Conservation (phyloP, 148 eudicot genomes). For the Talinum fruticosum region DNA sequence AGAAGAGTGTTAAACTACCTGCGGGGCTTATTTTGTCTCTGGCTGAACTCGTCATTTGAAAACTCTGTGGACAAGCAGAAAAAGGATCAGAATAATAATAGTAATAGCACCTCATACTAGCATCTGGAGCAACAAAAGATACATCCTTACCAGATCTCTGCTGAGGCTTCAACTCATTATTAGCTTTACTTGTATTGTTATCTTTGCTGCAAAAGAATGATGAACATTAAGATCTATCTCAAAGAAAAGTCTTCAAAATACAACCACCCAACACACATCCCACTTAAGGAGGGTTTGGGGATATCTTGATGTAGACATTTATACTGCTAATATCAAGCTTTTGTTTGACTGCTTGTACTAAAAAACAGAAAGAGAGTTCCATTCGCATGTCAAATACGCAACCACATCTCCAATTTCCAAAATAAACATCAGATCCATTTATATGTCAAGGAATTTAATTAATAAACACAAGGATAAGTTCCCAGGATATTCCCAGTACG, state of each 20-base stretch:
- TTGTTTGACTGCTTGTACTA: background rate
- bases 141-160: constrained; percentile 61
- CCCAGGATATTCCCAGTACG: background rate
- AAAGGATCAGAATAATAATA: constrained; percentile 12
- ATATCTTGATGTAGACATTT: no score
- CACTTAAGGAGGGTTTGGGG: no score
- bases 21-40: constrained; percentile 84
- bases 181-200: constrained; percentile 38
- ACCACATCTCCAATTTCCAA: no score
- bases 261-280: no score
- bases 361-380: background rate
- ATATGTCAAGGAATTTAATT: no score
- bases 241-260: background rate
- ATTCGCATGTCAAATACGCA: background rate
- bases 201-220: constrained; percentile 68
- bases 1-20: constrained; percentile 38
- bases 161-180: constrained; percentile 51
- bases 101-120: background rate
- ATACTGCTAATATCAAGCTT: background rate
- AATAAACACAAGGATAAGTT: no score
- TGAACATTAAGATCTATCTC: constrained; percentile 1
- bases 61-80: constrained; percentile 44
- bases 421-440: no score
- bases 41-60: constrained; percentile 60
- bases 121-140: background rate